These are phyloP conservation scores for Lasiosphaeria hispida DNA, from an alignment of 495 filamentous ascomycete species.

Conservation along the genomic window DNA sequence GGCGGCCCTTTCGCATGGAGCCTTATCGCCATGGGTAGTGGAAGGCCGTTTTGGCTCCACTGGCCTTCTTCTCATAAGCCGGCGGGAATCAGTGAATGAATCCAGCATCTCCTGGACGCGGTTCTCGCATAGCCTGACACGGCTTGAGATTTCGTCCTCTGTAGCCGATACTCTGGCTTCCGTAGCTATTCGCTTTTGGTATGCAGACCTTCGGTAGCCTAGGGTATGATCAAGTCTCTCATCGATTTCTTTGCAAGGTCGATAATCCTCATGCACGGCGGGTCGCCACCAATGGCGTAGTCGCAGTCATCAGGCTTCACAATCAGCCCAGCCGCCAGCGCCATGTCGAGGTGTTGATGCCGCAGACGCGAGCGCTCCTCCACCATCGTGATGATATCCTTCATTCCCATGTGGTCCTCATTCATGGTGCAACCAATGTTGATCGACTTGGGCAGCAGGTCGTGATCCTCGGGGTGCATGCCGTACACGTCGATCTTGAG, in stretches of 20 bases:
- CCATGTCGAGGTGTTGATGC: constrained; percentile 38
- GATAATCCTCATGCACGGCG: constrained; percentile 47
- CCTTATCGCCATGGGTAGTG: no score
- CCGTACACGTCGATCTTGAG: constrained; percentile 54
- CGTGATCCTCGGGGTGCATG: constrained; percentile 19
- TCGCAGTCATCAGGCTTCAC: constrained; percentile 10
- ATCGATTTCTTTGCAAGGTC: constrained; percentile 49
- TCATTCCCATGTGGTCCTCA: constrained; percentile 36
- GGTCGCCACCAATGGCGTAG: constrained; percentile 23
- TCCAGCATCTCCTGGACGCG: no score
- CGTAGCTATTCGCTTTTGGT: not conserved
- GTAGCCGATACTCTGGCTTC: not conserved
- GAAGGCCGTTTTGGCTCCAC: no score
- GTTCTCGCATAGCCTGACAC: no score
- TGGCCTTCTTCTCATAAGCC: no score
- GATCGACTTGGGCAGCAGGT: not conserved
- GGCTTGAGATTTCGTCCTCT: not conserved
- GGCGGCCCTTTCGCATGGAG: no score
- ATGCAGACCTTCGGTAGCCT: not conserved
- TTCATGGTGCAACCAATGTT: constrained; percentile 1
- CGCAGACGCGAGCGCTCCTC: constrained; percentile 44
- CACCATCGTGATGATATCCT: constrained; percentile 49
- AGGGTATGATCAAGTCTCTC: constrained; percentile 49
- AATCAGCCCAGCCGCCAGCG: constrained; percentile 31
- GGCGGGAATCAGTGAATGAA: no score